These are phyloP conservation scores for Pythium coloratum DNA, from an alignment of 352 stramenopile genomes.

Conservation along the genomic window DNA sequence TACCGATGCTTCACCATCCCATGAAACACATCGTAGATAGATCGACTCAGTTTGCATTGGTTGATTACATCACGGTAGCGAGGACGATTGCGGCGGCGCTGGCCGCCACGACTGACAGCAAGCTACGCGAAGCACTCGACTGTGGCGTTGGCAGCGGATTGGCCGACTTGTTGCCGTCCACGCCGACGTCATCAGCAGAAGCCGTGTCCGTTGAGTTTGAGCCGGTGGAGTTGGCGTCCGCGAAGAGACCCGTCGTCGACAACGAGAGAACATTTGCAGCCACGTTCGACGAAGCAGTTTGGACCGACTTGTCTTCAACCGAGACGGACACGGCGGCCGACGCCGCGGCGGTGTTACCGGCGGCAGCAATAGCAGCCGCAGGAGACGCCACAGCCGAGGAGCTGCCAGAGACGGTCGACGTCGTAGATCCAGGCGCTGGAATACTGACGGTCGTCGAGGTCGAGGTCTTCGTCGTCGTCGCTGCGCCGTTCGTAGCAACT, in stretches of 20 bases:
- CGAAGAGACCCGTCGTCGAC: neutral
- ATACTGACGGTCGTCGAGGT: neutral
- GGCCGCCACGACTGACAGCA: neutral
- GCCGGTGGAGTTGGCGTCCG: neutral
- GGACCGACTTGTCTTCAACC: too few species aligned
- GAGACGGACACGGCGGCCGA: neutral
- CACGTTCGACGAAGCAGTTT: neutral
- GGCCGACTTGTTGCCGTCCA: neutral
- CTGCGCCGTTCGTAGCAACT: neutral
- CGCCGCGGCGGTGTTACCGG: neutral
- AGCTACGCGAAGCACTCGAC: neutral
- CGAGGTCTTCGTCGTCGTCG: neutral
- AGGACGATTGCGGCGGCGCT: neutral
- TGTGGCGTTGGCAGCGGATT: neutral
- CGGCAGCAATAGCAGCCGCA: neutral
- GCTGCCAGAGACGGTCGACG: neutral
- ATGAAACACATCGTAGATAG: neutral
- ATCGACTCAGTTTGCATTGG: neutral
- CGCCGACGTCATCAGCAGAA: neutral
- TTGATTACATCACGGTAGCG: neutral
- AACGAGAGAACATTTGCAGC: neutral
- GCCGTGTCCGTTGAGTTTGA: neutral
- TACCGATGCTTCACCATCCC: too few species aligned
- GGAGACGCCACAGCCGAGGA: neutral
- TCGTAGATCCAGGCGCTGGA: too few species aligned